Conservation (phyloP, 768 basidiomycete genomes). For the Pleurotus eryngii region DNA sequence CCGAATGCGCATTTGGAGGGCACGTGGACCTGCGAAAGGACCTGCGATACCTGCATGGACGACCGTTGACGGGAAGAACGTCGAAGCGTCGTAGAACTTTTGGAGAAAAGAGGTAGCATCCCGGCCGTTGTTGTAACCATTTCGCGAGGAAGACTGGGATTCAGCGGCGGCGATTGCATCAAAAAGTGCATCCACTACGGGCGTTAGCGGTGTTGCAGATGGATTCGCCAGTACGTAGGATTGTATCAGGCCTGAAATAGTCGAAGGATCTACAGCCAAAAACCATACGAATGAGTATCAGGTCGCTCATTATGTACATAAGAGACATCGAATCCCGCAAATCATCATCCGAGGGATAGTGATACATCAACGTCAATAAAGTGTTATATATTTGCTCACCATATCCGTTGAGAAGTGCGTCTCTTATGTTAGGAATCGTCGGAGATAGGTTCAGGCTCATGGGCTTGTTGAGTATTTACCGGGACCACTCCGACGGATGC, state of each 20-base stretch:
- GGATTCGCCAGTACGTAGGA: constrained; percentile 45
- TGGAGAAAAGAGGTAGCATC: constrained; percentile 40
- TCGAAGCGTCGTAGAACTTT: constrained; percentile 49
- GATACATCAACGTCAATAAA: too few relatives aligned
- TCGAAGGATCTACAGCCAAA: constrained; percentile 39
- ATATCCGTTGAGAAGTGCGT: constrained; percentile 36
- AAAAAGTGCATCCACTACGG: constrained; percentile 51
- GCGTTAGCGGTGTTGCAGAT: constrained; percentile 45
- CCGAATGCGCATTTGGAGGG: constrained; percentile 57
- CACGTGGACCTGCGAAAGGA: constrained; percentile 52
- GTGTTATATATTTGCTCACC: constrained; percentile 6
- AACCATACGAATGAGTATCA: neutral
- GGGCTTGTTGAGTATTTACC: constrained; percentile 14
- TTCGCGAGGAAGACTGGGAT: constrained; percentile 22
- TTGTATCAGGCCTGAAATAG: constrained; percentile 53
- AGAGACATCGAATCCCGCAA: too few relatives aligned
- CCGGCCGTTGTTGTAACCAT: constrained; percentile 19
- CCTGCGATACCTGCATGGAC: constrained; percentile 55
- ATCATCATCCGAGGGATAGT: too few relatives aligned
- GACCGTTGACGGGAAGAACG: constrained; percentile 45
- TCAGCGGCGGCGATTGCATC: constrained; percentile 41
- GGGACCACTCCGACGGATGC: constrained; percentile 15
- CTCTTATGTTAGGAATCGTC: constrained; percentile 28
- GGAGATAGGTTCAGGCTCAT: constrained; percentile 15
- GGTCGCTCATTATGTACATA: neutral